These are phyloP conservation scores for Xylaria sp. DNA, from an alignment of 2,329 filamentous ascomycete genomes.

Conservation along the genomic window DNA sequence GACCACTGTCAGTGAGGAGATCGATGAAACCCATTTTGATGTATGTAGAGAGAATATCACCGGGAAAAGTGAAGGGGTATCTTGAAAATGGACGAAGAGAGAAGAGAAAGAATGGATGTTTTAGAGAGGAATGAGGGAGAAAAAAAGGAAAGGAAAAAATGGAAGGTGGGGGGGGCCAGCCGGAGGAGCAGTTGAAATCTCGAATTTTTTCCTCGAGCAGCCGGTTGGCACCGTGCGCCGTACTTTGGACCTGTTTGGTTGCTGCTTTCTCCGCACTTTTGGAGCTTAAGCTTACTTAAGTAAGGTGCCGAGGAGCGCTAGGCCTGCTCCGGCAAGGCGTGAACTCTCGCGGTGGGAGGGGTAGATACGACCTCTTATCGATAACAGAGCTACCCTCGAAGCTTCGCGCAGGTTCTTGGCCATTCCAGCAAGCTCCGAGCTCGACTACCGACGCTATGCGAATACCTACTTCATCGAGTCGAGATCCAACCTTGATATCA, in stretches of 20 bases:
- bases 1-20: constrained; percentile 51
- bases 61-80: constrained; percentile 28
- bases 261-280: background rate
- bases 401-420: constrained; percentile 14
- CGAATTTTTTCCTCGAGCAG: constrained; percentile 25
- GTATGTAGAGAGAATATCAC: constrained; percentile 18
- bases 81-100: constrained; percentile 24
- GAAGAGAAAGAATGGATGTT: constrained; percentile 21
- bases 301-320: background rate
- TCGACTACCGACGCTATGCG: constrained; percentile 17
- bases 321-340: background rate
- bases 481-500: too few relatives aligned
- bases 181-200: constrained; percentile 25
- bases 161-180: constrained; percentile 28
- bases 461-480: too few relatives aligned
- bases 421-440: constrained; percentile 30
- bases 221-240: constrained; percentile 5
- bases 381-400: constrained; percentile 9
- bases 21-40: constrained; percentile 56
- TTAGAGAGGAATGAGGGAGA: constrained; percentile 21
- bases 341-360: background rate
- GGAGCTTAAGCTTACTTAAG: background rate
- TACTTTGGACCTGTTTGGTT: background rate
- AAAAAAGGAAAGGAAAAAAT: constrained; percentile 24
- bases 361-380: constrained; percentile 18